Percentiles rank a stretch among this genome's conserved stretches.
Conservation (phyloP, 148 eudicot genomes). For the Rhododendron simsii region DNA sequence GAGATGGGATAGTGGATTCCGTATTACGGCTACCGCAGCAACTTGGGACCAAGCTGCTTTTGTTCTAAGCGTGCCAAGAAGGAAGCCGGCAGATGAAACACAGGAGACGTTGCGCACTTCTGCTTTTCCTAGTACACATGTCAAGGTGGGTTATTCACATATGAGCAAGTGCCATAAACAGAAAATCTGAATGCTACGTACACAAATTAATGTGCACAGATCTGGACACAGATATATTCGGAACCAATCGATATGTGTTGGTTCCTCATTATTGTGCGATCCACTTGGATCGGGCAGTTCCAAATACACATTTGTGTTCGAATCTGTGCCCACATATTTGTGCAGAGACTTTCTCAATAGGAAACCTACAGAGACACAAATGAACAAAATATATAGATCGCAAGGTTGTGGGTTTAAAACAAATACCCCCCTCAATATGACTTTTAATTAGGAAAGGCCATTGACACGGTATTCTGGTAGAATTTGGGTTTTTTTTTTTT, state of each 20-base stretch:
- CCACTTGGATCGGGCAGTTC: not conserved
- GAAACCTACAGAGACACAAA: not conserved
- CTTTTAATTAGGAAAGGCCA: not conserved
- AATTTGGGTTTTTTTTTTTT: not conserved
- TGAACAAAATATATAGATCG: not conserved
- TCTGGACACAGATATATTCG: not conserved
- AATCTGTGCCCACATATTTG: not conserved
- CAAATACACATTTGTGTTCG: not conserved
- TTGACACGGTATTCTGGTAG: not conserved
- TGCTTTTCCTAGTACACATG: conserved; percentile 21
- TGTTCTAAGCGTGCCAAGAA: conserved; percentile 19
- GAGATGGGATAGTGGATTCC: conserved; percentile 16
- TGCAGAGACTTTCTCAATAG: not conserved
- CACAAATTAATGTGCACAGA: not conserved
- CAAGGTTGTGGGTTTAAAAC: not conserved
- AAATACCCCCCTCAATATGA: not conserved
- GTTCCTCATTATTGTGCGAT: not conserved
- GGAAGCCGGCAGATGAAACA: conserved; percentile 13
- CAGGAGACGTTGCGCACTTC: conserved; percentile 19
- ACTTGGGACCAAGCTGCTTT: conserved; percentile 22
- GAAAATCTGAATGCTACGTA: not conserved
- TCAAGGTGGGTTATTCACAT: conserved; percentile 9
- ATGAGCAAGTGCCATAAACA: not conserved
- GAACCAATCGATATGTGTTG: not conserved
- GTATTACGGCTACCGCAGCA: conserved; percentile 23